phyloP scores from a whole-genome alignment of 2,329 filamentous ascomycete species.

The Aspergillus brunneoviolaceus region DNA sequence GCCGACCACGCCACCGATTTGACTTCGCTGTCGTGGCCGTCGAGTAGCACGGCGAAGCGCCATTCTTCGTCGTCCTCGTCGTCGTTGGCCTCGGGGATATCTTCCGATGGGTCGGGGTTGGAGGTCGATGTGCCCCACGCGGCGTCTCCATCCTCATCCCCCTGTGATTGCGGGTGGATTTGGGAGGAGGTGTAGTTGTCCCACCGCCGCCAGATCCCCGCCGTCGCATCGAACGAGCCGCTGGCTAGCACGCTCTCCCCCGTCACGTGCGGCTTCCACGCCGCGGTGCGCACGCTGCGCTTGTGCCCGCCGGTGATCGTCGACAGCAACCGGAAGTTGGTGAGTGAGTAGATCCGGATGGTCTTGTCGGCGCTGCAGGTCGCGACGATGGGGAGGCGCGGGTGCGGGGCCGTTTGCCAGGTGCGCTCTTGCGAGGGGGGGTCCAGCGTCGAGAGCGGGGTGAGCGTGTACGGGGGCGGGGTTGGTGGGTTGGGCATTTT shows the following conservation, averaged over 20 bases:
- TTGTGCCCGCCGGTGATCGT: slow-evolving; percentile 84
- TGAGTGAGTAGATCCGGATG: slow-evolving; percentile 85
- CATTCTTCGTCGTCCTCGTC: slow-evolving; percentile 75
- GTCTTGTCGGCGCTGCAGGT: slow-evolving; percentile 84
- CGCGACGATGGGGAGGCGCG: slow-evolving; percentile 80
- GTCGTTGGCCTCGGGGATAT: slow-evolving; percentile 50
- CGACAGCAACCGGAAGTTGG: slow-evolving; percentile 74
- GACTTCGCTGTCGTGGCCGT: slow-evolving; percentile 94
- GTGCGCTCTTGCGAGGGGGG: slow-evolving; percentile 62
- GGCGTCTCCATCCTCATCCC: too few species aligned
- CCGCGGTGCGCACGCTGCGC: slow-evolving; percentile 77
- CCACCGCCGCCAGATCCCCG: slow-evolving; percentile 76
- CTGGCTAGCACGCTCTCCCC: slow-evolving; percentile 78
- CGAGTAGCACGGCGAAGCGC: slow-evolving; percentile 87
- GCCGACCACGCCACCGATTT: slow-evolving; percentile 68
- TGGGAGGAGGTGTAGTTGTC: slow-evolving; percentile 41
- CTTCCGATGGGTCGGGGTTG: background rate
- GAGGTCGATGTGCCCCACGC: too few species aligned
- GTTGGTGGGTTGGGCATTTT: background rate
- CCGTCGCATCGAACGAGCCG: slow-evolving; percentile 89
- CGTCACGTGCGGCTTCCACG: slow-evolving; percentile 77
- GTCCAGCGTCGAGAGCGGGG: slow-evolving; percentile 52
- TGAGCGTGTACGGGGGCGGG: slow-evolving; percentile 25
- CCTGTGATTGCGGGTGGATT: background rate
- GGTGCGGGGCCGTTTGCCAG: slow-evolving; percentile 84